Percentiles rank a stretch among this genome's conserved stretches.
These are phyloP conservation scores for Sporisorium sorghi DNA, from an alignment of 1,284 basidiomycete species.

Conservation along the genomic window DNA sequence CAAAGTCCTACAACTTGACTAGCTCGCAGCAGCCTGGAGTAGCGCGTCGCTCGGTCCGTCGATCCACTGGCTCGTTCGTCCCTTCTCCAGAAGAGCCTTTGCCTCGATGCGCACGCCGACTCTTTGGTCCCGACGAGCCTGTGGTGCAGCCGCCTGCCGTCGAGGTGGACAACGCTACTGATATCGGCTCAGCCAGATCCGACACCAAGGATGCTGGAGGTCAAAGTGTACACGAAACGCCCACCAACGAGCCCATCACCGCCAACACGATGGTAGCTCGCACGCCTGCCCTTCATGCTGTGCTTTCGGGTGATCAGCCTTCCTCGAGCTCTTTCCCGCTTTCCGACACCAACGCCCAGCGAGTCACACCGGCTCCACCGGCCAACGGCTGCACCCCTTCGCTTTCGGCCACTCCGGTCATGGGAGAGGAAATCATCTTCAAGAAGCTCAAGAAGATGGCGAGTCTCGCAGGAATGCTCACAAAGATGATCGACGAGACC, in stretches of 20 bases:
- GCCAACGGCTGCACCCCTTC: not conserved
- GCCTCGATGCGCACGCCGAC: constrained; percentile 31
- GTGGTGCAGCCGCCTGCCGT: not conserved
- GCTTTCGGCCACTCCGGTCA: not conserved
- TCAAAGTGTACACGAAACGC: not conserved
- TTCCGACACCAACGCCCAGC: constrained; percentile 1
- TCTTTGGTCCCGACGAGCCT: constrained; percentile 7
- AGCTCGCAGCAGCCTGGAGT: constrained; percentile 5
- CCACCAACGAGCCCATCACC: not conserved
- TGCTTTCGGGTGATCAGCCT: constrained; percentile 12
- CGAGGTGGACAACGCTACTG: constrained; percentile 15
- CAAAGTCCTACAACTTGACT: constrained; percentile 31
- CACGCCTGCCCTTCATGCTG: constrained; percentile 15
- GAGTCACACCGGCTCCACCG: not conserved
- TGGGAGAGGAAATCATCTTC: constrained; percentile 24
- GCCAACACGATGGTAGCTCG: not conserved
- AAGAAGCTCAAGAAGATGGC: constrained; percentile 43
- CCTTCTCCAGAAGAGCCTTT: constrained; percentile 14
- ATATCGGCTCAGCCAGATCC: constrained; percentile 26
- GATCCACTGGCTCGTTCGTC: constrained; percentile 28
- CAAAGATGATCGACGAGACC: constrained; percentile 50
- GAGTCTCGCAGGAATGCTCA: constrained; percentile 32
- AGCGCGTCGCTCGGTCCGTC: constrained; percentile 9
- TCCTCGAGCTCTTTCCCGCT: not conserved
- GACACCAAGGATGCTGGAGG: constrained; percentile 34